Evolutionary conservation across 495 filamentous ascomycete genomes (phyloP).

Genomic region (Aspergillus panamensis): DNA sequence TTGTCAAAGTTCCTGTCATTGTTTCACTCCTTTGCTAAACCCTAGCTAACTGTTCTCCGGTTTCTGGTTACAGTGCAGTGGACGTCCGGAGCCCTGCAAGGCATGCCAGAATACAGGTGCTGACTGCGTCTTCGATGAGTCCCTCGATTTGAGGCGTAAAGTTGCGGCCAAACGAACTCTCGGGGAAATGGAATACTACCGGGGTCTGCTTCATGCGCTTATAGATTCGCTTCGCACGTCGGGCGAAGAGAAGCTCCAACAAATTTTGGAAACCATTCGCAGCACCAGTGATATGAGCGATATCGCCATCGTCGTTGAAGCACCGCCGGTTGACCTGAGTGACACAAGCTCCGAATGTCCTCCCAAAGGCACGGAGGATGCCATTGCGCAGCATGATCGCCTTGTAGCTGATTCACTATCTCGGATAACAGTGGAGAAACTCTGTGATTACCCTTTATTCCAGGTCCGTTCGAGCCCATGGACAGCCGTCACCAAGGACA

Average conservation of each 20-base stretch:
- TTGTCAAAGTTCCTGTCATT: not conserved
- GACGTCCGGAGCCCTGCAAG: constrained; percentile 37
- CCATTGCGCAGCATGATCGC: constrained; percentile 8
- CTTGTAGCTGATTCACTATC: constrained; percentile 21
- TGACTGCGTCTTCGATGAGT: constrained; percentile 41
- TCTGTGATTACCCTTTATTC: constrained; percentile 37
- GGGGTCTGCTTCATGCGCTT: constrained; percentile 30
- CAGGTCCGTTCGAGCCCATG: constrained; percentile 31
- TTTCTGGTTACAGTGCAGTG: constrained; percentile 35
- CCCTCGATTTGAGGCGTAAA: constrained; percentile 40
- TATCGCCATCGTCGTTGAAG: constrained; percentile 26
- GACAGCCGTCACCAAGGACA: constrained; percentile 25
- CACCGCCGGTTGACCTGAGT: constrained; percentile 17
- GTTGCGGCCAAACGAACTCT: constrained; percentile 38
- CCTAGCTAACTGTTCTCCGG: constrained; percentile 5
- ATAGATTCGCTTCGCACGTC: constrained; percentile 28
- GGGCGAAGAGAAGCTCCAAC: constrained; percentile 22
- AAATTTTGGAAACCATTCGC: constrained; percentile 30
- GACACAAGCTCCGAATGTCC: constrained; percentile 20
- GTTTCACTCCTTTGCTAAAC: not conserved
- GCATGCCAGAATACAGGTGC: constrained; percentile 32
- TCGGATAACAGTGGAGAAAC: constrained; percentile 35
- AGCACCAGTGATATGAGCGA: constrained; percentile 23
- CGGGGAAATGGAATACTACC: constrained; percentile 35
- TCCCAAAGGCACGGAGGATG: constrained; percentile 14